phyloP scores from a whole-genome alignment of 2,329 filamentous ascomycete species.

The Claviceps sp. region DNA sequence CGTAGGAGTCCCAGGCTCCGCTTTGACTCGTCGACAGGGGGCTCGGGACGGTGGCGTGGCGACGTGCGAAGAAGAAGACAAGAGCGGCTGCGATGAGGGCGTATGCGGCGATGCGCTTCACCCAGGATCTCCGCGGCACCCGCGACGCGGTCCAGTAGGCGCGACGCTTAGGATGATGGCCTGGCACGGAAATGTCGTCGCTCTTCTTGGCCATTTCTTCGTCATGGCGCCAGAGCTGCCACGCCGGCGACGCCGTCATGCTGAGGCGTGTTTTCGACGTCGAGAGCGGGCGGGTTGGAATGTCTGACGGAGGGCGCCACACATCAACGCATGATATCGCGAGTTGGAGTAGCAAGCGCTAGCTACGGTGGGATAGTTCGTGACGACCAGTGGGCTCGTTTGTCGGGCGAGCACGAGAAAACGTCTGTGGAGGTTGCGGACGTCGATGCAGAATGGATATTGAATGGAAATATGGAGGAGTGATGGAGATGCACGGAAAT shows the following conservation, averaged over 20 bases:
- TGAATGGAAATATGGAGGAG: no score
- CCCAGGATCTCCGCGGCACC: constrained; percentile 34
- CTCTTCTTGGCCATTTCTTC: constrained; percentile 48
- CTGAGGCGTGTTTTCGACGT: not conserved
- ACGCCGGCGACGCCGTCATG: constrained; percentile 4
- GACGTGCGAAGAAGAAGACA: constrained; percentile 31
- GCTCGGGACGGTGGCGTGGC: constrained; percentile 13
- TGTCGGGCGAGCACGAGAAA: no score
- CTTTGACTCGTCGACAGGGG: not conserved
- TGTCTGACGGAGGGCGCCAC: not conserved
- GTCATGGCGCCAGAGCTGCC: constrained; percentile 33
- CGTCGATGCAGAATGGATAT: no score
- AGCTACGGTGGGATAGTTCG: not conserved
- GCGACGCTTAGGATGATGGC: constrained; percentile 9
- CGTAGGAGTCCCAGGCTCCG: not conserved
- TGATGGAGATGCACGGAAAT: no score
- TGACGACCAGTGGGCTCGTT: not conserved
- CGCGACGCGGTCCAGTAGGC: constrained; percentile 29
- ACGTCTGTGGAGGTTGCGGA: no score
- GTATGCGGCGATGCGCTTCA: constrained; percentile 38
- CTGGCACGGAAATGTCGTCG: constrained; percentile 32
- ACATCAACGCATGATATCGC: not conserved
- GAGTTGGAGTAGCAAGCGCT: not conserved
- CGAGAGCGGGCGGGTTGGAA: not conserved
- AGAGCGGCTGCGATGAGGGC: constrained; percentile 35